Base-by-base conservation (phyloP, 257 asterid species). In the Osmanthus fragrans region DNA sequence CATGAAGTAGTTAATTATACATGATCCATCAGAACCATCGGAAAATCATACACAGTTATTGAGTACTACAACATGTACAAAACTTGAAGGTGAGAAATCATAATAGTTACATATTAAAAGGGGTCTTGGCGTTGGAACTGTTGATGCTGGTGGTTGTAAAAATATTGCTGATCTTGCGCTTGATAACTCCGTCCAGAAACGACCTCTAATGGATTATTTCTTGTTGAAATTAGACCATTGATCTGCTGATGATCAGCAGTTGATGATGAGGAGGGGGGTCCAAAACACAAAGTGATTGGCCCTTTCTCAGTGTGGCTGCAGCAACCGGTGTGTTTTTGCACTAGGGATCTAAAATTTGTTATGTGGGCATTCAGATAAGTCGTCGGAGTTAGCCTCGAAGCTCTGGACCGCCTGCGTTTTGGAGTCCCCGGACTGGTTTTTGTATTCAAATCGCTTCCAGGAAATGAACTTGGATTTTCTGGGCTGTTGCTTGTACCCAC, bases 291-390 rank as follows among this genome's bases (percentile, higher is more conserved):
- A 33, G 88, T 89, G 72, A 91, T 88, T 0, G 94, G 94, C 49
- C 94, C 94, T 39, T 83, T 89, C 16, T 77, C 84, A 73, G 49
- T 75, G 68, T 84, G 87, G 84, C 66, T 58, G 4, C 88, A 83
- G 4, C 88, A 83, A 32, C 94, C 96, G 2, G 94, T 91, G 68
- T 89, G 87, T 76, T 89, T 89, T 84, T 91, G 96, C 65, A 91
- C 96, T 64, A 89, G 70, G 13, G 89, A 74, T 66, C 96, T 79
- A 66, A 91, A 91, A 72, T 91, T 83, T 51, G 81, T 73, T 73
- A 85, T 83, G 81, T 84, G 88, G 0, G 94, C 89, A 70, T 85
- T 91, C 4, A 91, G 82, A 23, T 85, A 86, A 2, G 92, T 89
- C 0, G 92, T 88, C 7, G 96, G 79, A 2, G 81, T 75, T 40